Percentiles rank a stretch among this genome's conserved stretches.
Conservation (phyloP, 164 flowering plant genomes). For the Tetrastigma voinierianum region DNA sequence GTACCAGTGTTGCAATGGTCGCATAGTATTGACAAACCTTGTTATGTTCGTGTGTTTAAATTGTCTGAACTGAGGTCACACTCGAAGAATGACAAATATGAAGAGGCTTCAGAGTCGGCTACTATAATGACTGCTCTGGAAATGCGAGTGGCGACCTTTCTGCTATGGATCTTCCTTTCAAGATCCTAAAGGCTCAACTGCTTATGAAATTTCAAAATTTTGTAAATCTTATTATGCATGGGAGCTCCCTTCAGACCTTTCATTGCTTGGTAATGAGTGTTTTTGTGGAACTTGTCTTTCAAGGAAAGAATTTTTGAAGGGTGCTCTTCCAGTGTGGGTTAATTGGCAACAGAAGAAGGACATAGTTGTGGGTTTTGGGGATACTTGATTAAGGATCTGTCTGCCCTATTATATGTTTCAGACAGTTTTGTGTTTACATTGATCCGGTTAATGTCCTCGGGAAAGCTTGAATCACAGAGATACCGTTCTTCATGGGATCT, state of each 20-base stretch:
- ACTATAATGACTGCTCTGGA: conserved; percentile 75
- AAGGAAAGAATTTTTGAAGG: conserved; percentile 43
- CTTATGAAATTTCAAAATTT: conserved; percentile 28
- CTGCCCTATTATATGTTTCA: conserved; percentile 11
- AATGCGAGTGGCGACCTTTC: conserved; percentile 55
- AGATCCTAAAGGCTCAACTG: conserved; percentile 17
- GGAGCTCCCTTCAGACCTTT: conserved; percentile 68
- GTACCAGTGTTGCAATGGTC: conserved; percentile 72
- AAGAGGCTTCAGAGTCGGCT: conserved; percentile 55
- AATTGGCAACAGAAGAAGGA: conserved; percentile 63
- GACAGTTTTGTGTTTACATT: conserved; percentile 55
- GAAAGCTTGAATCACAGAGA: too few relatives aligned
- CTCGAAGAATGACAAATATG: conserved; percentile 22
- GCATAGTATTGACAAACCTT: conserved; percentile 55
- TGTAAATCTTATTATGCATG: conserved; percentile 58
- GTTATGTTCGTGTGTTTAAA: conserved; percentile 39
- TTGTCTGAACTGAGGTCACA: conserved; percentile 61
- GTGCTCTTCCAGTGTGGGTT: conserved; percentile 49
- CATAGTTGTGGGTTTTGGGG: conserved; percentile 61
- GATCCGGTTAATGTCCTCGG: conserved; percentile 55
- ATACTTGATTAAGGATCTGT: conserved; percentile 39
- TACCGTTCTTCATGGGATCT: too few relatives aligned
- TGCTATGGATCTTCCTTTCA: conserved; percentile 65
- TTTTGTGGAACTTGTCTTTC: conserved; percentile 64
- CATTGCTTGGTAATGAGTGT: conserved; percentile 44